Evolutionary conservation across 768 basidiomycete genomes (phyloP), one percentile per base, ranked within the genome.

Genomic region (Pisolithus marmoratus): DNA sequence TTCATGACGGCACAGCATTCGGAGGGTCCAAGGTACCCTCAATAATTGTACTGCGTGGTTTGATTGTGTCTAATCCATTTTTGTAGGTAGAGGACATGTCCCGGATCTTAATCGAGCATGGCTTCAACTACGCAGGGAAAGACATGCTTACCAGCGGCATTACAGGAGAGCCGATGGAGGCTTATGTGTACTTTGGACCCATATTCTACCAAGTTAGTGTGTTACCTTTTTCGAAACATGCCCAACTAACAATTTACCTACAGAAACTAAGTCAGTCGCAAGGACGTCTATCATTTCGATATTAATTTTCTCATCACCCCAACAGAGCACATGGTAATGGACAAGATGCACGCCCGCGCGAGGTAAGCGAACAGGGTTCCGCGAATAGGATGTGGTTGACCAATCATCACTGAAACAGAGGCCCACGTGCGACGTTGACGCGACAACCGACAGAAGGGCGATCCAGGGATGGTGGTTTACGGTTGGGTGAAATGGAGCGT

Each of bases 281-380:
- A 38, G 19, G 29, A 24, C 26, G 31, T 23, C 23, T 45, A 41
- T 53, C 23, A 17, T 38, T 19, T 15, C 22, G 41, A 43, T 37
- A 50, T 45, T 58, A n/a, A 60, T 57, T 48, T 51, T 60, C 49
- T 53, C 57, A 54, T 49, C 22, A 53, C 22, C 23, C 11, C 37
- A 46, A 38, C 58, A 89, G 85, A 94, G 75, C 94, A 95, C 73
- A 98, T 98, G 95, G 95, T 98, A 47, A 89, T 97, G 86, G 96
- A 99, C 78, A 99, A 99, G 77, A 99, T 99, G 96, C 96, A 99
- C 61, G 96, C 96, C 58, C 86, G 96, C 52, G 94, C 96, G 47
- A 87, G 92, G 91, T 86, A 67, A 60, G 77, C 61, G 47, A 50
- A 48, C 53, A 56, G 58, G 47, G 49, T 58, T 54, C 49, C 38